Conservation (phyloP, 2,329 filamentous ascomycete species). For the Mollisiaceae sp. region DNA sequence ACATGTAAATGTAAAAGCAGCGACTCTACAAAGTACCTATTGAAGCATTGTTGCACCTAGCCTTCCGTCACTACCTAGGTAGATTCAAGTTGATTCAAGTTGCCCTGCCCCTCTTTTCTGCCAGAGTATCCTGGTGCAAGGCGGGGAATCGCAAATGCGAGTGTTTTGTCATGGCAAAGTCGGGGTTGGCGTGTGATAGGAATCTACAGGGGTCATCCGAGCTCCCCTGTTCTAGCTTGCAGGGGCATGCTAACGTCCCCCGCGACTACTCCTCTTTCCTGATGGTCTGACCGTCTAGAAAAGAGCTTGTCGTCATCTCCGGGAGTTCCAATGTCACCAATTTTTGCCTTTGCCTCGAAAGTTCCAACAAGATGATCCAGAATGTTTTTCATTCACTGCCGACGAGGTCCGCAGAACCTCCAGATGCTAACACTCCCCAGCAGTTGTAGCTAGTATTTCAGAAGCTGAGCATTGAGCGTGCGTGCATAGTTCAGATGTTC, state of each 20-base stretch:
- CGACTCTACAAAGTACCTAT: constrained; percentile 5
- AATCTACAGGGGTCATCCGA: constrained; percentile 15
- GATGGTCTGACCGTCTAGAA: neutral
- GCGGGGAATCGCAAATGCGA: neutral
- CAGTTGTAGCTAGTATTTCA: neutral
- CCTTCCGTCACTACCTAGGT: neutral
- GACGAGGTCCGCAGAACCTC: constrained; percentile 6
- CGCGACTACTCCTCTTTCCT: constrained; percentile 2
- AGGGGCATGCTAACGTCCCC: constrained; percentile 8
- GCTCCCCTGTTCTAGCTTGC: neutral
- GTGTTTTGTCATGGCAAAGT: constrained; percentile 14
- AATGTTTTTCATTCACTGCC: neutral
- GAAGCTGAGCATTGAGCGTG: neutral
- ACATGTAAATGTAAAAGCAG: neutral
- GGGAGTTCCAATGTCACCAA: neutral
- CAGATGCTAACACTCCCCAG: neutral
- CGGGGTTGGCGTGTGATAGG: constrained; percentile 1
- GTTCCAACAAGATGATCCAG: constrained; percentile 5
- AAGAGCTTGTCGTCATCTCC: constrained; percentile 17
- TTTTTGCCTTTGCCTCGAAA: neutral
- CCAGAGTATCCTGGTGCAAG: constrained; percentile 1
- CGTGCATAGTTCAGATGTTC: constrained; percentile 13
- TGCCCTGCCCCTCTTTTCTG: constrained; percentile 2
- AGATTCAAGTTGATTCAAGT: constrained; percentile 15
- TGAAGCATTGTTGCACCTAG: neutral